Conservation (phyloP, 2,329 filamentous ascomycete species). For the Aspergillus tanneri region DNA sequence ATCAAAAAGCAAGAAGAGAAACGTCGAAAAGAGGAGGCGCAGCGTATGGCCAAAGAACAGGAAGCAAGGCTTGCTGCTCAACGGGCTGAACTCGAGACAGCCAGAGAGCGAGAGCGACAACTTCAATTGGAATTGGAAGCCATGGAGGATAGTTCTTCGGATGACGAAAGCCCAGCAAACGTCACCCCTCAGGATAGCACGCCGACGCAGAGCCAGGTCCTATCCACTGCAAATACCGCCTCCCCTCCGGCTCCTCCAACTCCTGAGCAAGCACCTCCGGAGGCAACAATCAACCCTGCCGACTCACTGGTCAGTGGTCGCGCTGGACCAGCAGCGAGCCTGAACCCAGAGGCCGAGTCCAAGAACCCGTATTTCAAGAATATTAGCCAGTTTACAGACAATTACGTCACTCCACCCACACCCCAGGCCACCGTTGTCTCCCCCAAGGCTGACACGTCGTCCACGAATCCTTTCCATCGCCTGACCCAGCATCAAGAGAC, state of each 20-base stretch:
- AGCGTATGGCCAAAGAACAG: conserved; percentile 83
- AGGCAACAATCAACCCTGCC: conserved; percentile 51
- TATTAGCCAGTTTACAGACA: conserved; percentile 67
- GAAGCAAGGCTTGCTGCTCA: conserved; percentile 80
- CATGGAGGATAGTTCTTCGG: conserved; percentile 71
- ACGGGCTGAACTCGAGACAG: conserved; percentile 87
- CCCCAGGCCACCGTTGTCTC: conserved; percentile 40
- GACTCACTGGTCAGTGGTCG: conserved; percentile 52
- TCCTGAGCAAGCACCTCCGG: conserved; percentile 36
- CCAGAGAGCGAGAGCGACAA: conserved; percentile 84
- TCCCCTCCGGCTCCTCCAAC: conserved; percentile 28
- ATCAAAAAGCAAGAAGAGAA: conserved; percentile 96
- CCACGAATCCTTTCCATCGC: conserved; percentile 96
- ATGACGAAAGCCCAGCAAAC: conserved; percentile 75
- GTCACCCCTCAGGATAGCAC: conserved; percentile 63
- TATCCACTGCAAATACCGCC: conserved; percentile 41
- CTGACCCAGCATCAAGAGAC: conserved; percentile 66
- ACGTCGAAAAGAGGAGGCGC: conserved; percentile 81
- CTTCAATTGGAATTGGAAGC: conserved; percentile 83
- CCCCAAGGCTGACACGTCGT: conserved; percentile 55
- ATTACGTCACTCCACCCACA: conserved; percentile 48
- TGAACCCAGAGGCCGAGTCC: conserved; percentile 69
- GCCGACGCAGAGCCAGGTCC: conserved; percentile 57
- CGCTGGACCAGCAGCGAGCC: conserved; percentile 53
- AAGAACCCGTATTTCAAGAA: conserved; percentile 95